Conservation (phyloP, 2,329 filamentous ascomycete genomes). For the Nemania serpens region DNA sequence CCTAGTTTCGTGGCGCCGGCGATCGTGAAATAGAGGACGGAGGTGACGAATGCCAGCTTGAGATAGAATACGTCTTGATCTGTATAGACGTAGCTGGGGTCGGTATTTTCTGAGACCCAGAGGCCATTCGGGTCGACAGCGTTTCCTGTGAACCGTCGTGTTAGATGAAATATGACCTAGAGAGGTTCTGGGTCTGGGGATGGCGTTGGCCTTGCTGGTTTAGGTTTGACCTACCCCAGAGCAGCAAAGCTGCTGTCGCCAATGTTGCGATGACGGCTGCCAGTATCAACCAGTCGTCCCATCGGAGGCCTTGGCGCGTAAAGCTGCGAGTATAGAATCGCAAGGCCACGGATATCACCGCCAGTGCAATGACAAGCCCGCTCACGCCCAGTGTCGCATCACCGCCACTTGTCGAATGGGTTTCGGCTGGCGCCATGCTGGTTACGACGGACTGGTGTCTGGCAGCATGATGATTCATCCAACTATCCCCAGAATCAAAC, state of each 20-base stretch:
- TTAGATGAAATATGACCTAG: background rate
- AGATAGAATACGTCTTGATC: conserved; percentile 21
- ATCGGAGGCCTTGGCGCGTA: conserved; percentile 8
- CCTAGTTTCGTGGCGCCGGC: conserved; percentile 38
- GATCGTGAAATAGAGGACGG: conserved; percentile 40
- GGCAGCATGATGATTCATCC: no score
- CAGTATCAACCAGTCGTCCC: conserved; percentile 14
- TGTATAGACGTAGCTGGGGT: conserved; percentile 24
- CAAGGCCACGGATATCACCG: conserved; percentile 13
- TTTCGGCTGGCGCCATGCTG: background rate
- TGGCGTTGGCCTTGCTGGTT: background rate
- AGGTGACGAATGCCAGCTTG: conserved; percentile 29
- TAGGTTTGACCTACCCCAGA: background rate
- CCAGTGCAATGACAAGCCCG: conserved; percentile 23
- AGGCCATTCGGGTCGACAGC: conserved; percentile 18
- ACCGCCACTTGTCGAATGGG: no score
- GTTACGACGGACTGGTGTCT: background rate
- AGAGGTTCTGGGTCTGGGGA: no score
- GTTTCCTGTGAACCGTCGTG: conserved; percentile 12
- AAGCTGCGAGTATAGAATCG: conserved; percentile 10
- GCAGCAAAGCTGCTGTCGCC: background rate
- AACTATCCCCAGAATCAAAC: no score
- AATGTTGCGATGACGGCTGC: background rate
- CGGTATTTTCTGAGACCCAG: conserved; percentile 17
- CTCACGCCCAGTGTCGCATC: conserved; percentile 28